phyloP scores from a whole-genome alignment of 179 eudicot species.

The Beta lomatogona region DNA sequence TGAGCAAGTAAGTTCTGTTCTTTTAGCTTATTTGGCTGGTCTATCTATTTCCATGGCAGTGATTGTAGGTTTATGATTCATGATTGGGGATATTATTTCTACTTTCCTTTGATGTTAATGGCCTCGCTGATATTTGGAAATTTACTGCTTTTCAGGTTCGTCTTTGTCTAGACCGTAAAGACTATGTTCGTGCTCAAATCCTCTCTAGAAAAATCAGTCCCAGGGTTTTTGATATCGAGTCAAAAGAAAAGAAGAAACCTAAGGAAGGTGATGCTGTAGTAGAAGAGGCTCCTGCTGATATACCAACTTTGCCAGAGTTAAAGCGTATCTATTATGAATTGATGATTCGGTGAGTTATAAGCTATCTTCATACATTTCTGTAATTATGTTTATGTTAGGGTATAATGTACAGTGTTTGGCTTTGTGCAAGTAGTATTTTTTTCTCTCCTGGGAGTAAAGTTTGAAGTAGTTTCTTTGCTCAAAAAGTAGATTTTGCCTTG shows the following conservation, averaged over 20 bases:
- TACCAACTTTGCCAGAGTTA: constrained; percentile 79
- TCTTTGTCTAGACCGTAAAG: constrained; percentile 80
- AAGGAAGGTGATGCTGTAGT: constrained; percentile 89
- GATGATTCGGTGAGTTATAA: constrained; percentile 70
- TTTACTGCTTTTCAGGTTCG: constrained; percentile 57
- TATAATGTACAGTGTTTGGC: neutral
- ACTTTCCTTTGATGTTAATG: neutral
- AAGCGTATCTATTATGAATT: constrained; percentile 86
- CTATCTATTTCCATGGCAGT: neutral
- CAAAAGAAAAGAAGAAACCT: constrained; percentile 88
- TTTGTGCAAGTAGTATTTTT: neutral
- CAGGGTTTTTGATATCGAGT: constrained; percentile 80
- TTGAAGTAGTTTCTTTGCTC: neutral
- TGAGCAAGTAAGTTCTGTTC: constrained; percentile 68
- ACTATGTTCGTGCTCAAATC: constrained; percentile 91
- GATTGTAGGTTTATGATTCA: neutral
- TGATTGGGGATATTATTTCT: neutral
- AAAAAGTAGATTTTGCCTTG: neutral
- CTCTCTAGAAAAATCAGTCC: constrained; percentile 92
- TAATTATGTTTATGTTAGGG: neutral
- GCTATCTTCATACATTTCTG: neutral
- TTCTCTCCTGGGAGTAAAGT: neutral
- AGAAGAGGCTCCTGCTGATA: constrained; percentile 95
- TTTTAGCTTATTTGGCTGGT: neutral
- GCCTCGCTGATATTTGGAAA: constrained; percentile 5